Conservation (phyloP, 495 filamentous ascomycete species). For the Hypoxylon intermedium region DNA sequence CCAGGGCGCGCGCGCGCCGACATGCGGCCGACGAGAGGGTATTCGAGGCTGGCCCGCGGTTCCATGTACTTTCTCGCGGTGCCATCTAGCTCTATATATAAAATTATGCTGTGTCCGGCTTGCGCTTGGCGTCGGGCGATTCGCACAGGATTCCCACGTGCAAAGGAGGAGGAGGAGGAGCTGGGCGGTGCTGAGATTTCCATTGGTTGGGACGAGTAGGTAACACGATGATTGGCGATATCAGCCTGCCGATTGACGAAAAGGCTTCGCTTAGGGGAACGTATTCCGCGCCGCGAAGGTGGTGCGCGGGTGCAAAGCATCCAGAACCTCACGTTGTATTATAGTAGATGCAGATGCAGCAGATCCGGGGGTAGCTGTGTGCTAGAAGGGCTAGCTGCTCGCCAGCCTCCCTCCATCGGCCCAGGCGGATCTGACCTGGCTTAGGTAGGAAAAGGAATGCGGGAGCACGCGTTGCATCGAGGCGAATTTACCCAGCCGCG, state of each 20-base stretch:
- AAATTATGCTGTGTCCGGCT: neutral
- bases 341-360: slow-evolving; percentile 1
- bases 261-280: slow-evolving; percentile 27
- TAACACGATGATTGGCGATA: slow-evolving; percentile 40
- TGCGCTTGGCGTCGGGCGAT: slow-evolving; percentile 22
- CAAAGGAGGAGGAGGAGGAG: slow-evolving; percentile 23
- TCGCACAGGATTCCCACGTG: slow-evolving; percentile 22
- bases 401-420: slow-evolving; percentile 18
- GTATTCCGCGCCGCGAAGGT: slow-evolving; percentile 8
- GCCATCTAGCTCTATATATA: slow-evolving; percentile 6
- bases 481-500: slow-evolving; percentile 32
- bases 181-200: slow-evolving; percentile 9
- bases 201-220: slow-evolving; percentile 8
- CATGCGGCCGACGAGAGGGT: slow-evolving; percentile 32
- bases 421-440: slow-evolving; percentile 24
- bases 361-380: slow-evolving; percentile 19
- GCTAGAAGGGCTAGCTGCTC: neutral
- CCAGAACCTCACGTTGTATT: neutral
- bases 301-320: neutral
- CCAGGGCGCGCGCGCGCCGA: slow-evolving; percentile 19
- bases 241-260: slow-evolving; percentile 39
- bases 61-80: too few relatives aligned
- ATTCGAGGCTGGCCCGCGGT: slow-evolving; percentile 29
- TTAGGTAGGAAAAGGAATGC: slow-evolving; percentile 30
- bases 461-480: slow-evolving; percentile 17